Evolutionary conservation across 345 rosid genomes (phyloP).

Genomic region (Lumnitzera racemosa): DNA sequence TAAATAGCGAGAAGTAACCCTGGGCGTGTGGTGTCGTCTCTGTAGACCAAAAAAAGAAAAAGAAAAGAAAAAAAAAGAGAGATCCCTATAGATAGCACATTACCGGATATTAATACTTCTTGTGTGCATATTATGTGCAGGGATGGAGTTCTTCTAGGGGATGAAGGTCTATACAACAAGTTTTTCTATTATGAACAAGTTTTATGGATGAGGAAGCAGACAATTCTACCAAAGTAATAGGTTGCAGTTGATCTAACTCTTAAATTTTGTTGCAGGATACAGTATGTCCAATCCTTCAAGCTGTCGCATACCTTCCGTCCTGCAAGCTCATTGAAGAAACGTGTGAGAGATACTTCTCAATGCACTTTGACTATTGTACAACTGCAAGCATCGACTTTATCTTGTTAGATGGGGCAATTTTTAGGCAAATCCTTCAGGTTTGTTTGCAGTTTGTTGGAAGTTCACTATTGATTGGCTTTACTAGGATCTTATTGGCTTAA

Average conservation of each 20-base stretch:
- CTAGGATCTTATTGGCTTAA: neutral
- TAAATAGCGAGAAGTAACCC: slow-evolving; percentile 38
- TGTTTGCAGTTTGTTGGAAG: slow-evolving; percentile 16
- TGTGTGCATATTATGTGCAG: slow-evolving; percentile 95
- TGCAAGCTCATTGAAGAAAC: slow-evolving; percentile 87
- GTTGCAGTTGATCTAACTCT: slow-evolving; percentile 56
- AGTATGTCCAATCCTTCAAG: slow-evolving; percentile 78
- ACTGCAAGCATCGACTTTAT: slow-evolving; percentile 74
- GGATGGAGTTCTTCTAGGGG: slow-evolving; percentile 90
- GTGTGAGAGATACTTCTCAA: slow-evolving; percentile 76
- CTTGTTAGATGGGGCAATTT: slow-evolving; percentile 60
- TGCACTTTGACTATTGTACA: slow-evolving; percentile 90
- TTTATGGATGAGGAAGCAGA: slow-evolving; percentile 93
- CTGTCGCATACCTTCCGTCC: slow-evolving; percentile 67
- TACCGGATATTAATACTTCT: slow-evolving; percentile 71
- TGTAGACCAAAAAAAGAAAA: slow-evolving; percentile 25
- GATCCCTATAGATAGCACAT: slow-evolving; percentile 38
- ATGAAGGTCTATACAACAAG: slow-evolving; percentile 73
- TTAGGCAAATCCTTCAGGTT: slow-evolving; percentile 78
- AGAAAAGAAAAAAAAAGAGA: slow-evolving; percentile 31
- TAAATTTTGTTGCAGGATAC: slow-evolving; percentile 98
- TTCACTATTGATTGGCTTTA: neutral
- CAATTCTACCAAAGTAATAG: slow-evolving; percentile 58
- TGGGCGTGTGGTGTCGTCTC: slow-evolving; percentile 54
- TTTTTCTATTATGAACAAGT: slow-evolving; percentile 94